These are phyloP conservation scores for Heteromeles arbutifolia DNA, from an alignment of 306 rosid species.

Conservation along the genomic window DNA sequence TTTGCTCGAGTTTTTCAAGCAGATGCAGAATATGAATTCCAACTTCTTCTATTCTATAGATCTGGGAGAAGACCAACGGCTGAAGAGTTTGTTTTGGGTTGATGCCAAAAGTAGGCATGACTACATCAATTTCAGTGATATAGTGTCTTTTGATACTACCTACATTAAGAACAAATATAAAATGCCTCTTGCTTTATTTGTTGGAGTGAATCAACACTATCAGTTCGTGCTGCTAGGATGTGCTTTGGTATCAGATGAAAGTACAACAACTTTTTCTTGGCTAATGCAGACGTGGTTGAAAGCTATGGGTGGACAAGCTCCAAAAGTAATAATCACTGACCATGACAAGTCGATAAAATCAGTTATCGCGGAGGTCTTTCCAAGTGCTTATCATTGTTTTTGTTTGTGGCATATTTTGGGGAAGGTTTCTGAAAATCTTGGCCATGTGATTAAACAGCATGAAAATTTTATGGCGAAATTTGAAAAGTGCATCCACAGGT, in stretches of 20 bases:
- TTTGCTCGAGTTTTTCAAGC: slow-evolving; percentile 64
- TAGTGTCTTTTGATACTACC: slow-evolving; percentile 80
- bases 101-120: slow-evolving; percentile 96
- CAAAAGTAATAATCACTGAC: slow-evolving; percentile 76
- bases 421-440: slow-evolving; percentile 77
- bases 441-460: slow-evolving; percentile 60
- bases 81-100: slow-evolving; percentile 79
- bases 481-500: slow-evolving; percentile 80
- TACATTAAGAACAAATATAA: slow-evolving; percentile 81
- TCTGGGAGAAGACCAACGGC: slow-evolving; percentile 82
- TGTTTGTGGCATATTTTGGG: slow-evolving; percentile 83
- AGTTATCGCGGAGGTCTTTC: slow-evolving; percentile 61
- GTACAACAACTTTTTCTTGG: slow-evolving; percentile 67
- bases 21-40: slow-evolving; percentile 80
- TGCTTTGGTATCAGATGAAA: slow-evolving; percentile 90
- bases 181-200: slow-evolving; percentile 89
- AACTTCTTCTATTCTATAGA: slow-evolving; percentile 85
- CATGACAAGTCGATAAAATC: slow-evolving; percentile 77
- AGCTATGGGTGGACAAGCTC: slow-evolving; percentile 88
- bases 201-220: slow-evolving; percentile 96
- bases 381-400: slow-evolving; percentile 55
- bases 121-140: slow-evolving; percentile 72
- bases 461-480: slow-evolving; percentile 75
- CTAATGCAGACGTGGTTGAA: slow-evolving; percentile 71
- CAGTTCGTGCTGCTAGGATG: slow-evolving; percentile 90